Conservation (phyloP, 2,329 filamentous ascomycete species). For the Penicillium polonicum region DNA sequence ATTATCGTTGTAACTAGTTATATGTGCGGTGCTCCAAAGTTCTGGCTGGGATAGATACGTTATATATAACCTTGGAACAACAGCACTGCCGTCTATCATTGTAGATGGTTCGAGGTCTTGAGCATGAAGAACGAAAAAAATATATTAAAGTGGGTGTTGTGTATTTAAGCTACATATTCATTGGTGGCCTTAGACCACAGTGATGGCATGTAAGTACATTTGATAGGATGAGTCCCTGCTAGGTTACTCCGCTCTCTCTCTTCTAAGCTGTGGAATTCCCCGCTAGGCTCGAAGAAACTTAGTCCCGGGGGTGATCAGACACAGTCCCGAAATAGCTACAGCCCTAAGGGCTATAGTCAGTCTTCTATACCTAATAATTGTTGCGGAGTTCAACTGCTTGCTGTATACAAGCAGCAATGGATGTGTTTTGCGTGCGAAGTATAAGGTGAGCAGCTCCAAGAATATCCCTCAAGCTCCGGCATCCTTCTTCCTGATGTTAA, state of each 20-base stretch:
- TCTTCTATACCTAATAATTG: background rate
- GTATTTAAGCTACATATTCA: background rate
- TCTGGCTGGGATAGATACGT: background rate
- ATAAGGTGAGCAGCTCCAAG: background rate
- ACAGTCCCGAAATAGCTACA: background rate
- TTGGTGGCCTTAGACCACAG: background rate
- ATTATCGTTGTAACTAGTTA: no score
- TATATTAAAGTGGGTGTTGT: background rate
- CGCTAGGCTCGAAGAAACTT: background rate
- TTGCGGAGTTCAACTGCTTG: background rate
- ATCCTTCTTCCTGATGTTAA: background rate
- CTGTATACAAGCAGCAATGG: background rate
- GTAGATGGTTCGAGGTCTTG: background rate
- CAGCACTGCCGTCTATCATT: background rate
- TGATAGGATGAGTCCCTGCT: constrained; percentile 1
- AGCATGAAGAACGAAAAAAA: background rate
- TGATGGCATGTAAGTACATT: background rate
- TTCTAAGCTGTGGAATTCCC: background rate
- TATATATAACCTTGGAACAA: background rate
- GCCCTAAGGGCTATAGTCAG: background rate
- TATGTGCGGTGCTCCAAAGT: no score
- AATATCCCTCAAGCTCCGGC: background rate
- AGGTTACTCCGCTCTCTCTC: background rate
- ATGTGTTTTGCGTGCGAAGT: background rate
- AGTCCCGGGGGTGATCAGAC: background rate